These are phyloP conservation scores for Aspergillus brasiliensis DNA, from an alignment of 2,329 filamentous ascomycete species.

Conservation along the genomic window DNA sequence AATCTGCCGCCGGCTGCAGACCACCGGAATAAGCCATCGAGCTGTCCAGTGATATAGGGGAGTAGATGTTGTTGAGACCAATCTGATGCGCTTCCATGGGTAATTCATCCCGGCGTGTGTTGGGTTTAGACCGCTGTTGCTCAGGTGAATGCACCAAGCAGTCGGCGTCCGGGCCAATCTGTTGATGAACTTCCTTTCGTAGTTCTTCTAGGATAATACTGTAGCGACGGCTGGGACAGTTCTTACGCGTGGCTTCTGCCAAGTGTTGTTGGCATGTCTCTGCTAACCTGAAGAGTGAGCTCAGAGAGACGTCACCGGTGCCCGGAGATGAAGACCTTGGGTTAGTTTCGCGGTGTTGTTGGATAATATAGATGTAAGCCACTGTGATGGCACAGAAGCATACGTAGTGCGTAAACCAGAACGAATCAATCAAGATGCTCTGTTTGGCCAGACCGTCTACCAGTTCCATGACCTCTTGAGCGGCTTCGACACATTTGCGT, in stretches of 20 bases:
- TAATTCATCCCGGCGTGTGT: slow-evolving; percentile 1
- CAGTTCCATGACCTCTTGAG: slow-evolving; percentile 42
- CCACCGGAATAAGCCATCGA: slow-evolving; percentile 19
- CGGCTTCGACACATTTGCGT: slow-evolving; percentile 47
- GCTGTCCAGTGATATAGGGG: slow-evolving; percentile 15
- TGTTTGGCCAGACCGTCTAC: slow-evolving; percentile 40
- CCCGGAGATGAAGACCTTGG: slow-evolving; percentile 20
- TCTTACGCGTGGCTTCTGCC: slow-evolving; percentile 49
- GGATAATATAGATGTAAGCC: slow-evolving; percentile 47
- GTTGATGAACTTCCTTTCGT: slow-evolving; percentile 44
- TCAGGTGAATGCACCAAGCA: not conserved
- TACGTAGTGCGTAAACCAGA: slow-evolving; percentile 49
- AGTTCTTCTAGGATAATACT: slow-evolving; percentile 53
- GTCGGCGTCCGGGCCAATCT: slow-evolving; percentile 27
- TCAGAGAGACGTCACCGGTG: slow-evolving; percentile 23
- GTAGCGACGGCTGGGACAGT: slow-evolving; percentile 51
- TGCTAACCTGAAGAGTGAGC: slow-evolving; percentile 44
- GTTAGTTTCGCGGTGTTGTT: slow-evolving; percentile 34
- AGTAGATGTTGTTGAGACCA: not conserved
- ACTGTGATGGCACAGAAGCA: slow-evolving; percentile 47
- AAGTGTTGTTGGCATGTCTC: slow-evolving; percentile 51
- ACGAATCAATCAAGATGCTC: slow-evolving; percentile 40
- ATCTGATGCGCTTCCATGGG: slow-evolving; percentile 6
- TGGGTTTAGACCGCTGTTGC: not conserved
- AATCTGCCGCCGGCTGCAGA: slow-evolving; percentile 21